Base-by-base conservation (phyloP, 345 rosid genomes). In the Heritiera fomes region DNA sequence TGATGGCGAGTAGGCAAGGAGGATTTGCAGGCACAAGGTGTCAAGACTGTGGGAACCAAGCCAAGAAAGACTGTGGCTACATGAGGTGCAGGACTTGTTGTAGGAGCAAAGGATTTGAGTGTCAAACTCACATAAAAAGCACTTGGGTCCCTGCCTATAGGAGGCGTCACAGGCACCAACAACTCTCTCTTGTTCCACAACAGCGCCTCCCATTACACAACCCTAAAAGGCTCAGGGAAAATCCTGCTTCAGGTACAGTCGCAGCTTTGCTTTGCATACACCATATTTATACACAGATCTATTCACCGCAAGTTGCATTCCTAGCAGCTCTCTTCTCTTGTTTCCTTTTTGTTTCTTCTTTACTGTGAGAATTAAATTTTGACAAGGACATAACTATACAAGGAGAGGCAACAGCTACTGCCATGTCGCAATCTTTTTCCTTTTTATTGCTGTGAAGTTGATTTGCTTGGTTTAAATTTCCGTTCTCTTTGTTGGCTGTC, bases 11-110 rank as follows among this genome's bases (percentile, higher is more conserved):
- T 53, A 15, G 67, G 55, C 75, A 49, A 58, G 65, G 38, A 23
- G 49, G 59, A 67, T 40, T 69, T 43, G 80, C 85, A 17, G 79
- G 83, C n/a, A 81, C 78, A 80, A 88, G 90, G 65, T 91, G 94
- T 73, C 86, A 91, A 82, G 94, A 91, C 62, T 91, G 94, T 85
- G 94, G 94, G 47, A 91, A 91, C 82, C 90, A 91, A 75, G 87
- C 94, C 0, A 91, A 91, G 86, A 89, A 84, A 84, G 91, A 88
- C 59, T 89, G 94, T 79, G 34, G 58, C 23, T 81, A 85, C 62
- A 80, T 78, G 85, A 85, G 91, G 76, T 90, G 94, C 80, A 82
- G 94, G 72, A 87, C 92, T 70, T 90, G 94, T 55, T 90, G 94
- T 79, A 89, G 85, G 71, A 83, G 80, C 63, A 86, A 86, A 84